A percentile compares a stretch with the other conserved stretches of the same genome.
These are phyloP conservation scores for Trichoderma orchidacearum DNA, from an alignment of 495 filamentous ascomycete species.

Conservation along the genomic window DNA sequence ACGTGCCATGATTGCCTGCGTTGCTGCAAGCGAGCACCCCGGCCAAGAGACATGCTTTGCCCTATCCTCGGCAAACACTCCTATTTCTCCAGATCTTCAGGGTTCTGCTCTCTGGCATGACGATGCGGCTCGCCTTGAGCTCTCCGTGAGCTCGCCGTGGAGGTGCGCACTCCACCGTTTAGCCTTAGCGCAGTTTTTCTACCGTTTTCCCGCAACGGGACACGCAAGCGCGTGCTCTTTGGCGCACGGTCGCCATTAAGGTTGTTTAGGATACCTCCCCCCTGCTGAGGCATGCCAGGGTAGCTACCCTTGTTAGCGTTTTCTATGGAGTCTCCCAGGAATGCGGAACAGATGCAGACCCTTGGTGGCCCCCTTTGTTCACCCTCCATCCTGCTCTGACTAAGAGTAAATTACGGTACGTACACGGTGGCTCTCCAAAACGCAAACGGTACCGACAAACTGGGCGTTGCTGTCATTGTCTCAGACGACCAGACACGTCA, in stretches of 20 bases:
- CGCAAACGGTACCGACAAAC: too few relatives aligned
- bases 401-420: not conserved
- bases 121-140: not conserved
- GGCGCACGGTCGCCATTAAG: not conserved
- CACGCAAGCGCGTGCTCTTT: not conserved
- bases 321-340: not conserved
- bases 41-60: not conserved
- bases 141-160: not conserved
- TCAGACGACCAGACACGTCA: too few relatives aligned
- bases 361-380: not conserved
- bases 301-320: not conserved
- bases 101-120: not conserved
- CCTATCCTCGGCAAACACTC: not conserved
- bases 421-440: too few relatives aligned
- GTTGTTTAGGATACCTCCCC: not conserved
- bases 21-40: not conserved
- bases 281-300: not conserved
- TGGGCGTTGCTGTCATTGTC: too few relatives aligned
- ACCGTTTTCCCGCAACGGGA: constrained; percentile 1
- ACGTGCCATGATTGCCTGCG: not conserved
- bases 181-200: not conserved
- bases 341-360: not conserved
- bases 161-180: not conserved
- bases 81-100: not conserved
- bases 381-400: too few relatives aligned